Conservation (phyloP, 2,329 filamentous ascomycete species). For the Diaporthe aspalathi region DNA sequence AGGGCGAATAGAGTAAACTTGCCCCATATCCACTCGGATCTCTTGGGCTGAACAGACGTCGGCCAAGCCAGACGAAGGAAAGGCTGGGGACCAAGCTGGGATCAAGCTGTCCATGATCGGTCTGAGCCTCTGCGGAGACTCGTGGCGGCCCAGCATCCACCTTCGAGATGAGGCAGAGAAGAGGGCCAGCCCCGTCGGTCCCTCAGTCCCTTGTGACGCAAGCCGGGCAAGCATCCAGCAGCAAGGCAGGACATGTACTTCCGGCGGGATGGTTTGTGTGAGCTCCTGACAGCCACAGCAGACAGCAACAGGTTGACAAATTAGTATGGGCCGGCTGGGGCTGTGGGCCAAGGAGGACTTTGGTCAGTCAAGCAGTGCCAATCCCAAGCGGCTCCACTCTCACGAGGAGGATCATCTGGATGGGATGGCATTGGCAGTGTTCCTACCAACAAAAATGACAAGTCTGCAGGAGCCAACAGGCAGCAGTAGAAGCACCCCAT, state of each 20-base stretch:
- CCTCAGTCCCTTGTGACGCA: constrained; percentile 9
- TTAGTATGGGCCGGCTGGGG: constrained; percentile 26
- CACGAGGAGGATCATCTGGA: constrained; percentile 28
- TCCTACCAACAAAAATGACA: not conserved
- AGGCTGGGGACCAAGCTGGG: constrained; percentile 23
- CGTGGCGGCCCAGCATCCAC: constrained; percentile 20
- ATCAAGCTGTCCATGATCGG: constrained; percentile 25
- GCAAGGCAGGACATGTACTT: no score
- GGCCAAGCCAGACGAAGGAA: constrained; percentile 18
- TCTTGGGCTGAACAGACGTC: constrained; percentile 15
- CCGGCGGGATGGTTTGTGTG: not conserved
- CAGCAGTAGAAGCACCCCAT: not conserved
- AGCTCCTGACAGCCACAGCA: no score
- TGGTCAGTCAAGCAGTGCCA: constrained; percentile 15
- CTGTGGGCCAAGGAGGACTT: constrained; percentile 6
- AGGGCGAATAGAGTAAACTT: constrained; percentile 3
- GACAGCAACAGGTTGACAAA: not conserved
- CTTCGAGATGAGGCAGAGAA: constrained; percentile 15
- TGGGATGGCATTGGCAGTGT: not conserved
- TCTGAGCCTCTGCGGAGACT: constrained; percentile 28
- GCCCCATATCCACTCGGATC: constrained; percentile 22
- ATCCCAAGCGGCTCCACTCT: constrained; percentile 22
- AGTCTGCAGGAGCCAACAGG: not conserved
- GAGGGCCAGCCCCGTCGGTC: no score
- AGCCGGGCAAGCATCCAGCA: not conserved